Percentiles rank a stretch among this genome's conserved stretches.
phyloP scores from a whole-genome alignment of 306 rosid species.

The Prosopis cineraria region DNA sequence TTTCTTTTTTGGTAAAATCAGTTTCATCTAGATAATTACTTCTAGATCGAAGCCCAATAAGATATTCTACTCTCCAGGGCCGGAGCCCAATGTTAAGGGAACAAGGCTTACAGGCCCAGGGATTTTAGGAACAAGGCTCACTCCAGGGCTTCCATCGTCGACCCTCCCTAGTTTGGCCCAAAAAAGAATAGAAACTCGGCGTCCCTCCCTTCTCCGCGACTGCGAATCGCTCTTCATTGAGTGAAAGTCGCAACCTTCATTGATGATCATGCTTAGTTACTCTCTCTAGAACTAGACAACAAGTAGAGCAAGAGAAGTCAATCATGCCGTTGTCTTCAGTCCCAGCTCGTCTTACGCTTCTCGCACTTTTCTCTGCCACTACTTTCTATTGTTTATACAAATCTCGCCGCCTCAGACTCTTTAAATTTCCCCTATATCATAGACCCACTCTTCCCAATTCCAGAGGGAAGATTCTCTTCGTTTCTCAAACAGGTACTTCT shows the following conservation, averaged over 20 bases:
- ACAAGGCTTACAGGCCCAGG: background rate
- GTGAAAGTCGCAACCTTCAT: background rate
- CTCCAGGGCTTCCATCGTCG: background rate
- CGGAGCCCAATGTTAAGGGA: background rate
- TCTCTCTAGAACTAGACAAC: background rate
- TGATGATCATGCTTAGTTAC: background rate
- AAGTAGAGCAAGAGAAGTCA: background rate
- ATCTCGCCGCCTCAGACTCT: slow-evolving; percentile 70
- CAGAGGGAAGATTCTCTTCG: slow-evolving; percentile 62
- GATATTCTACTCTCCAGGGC: background rate
- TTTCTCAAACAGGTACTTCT: slow-evolving; percentile 83
- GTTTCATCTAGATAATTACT: background rate
- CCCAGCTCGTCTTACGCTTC: slow-evolving; percentile 69
- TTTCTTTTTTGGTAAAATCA: too few species aligned
- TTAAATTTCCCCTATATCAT: slow-evolving; percentile 47
- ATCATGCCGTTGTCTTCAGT: slow-evolving; percentile 66
- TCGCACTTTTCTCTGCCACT: slow-evolving; percentile 89
- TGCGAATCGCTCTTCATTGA: background rate
- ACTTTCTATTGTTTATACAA: slow-evolving; percentile 78
- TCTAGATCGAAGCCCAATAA: background rate
- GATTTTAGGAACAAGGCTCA: background rate
- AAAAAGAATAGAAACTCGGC: background rate
- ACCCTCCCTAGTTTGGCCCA: too few species aligned
- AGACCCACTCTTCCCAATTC: slow-evolving; percentile 17
- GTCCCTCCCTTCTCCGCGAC: background rate